phyloP scores from a whole-genome alignment of 1,139 yeast species.

The Taphrina communis region DNA sequence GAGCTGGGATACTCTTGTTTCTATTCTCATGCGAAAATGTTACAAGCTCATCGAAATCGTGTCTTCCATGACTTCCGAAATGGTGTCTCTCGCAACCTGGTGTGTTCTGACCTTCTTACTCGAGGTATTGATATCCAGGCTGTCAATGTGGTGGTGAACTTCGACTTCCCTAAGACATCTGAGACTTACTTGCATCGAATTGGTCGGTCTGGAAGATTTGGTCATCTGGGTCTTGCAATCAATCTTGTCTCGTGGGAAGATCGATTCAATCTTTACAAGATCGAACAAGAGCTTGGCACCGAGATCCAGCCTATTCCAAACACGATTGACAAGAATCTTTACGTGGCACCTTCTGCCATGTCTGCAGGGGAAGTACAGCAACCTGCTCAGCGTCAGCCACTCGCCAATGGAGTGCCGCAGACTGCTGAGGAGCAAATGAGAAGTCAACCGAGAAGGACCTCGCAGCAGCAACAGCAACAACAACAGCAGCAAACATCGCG shows the following conservation, averaged over 20 bases:
- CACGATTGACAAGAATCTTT: slow-evolving; percentile 80
- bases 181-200: slow-evolving; percentile 97
- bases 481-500: slow-evolving; percentile 1
- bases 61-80: slow-evolving; percentile 98
- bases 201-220: slow-evolving; percentile 99
- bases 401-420: slow-evolving; percentile 43
- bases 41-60: slow-evolving; percentile 94
- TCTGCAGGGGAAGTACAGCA: slow-evolving; percentile 38
- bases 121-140: slow-evolving; percentile 99
- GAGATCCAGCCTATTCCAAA: slow-evolving; percentile 97
- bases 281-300: slow-evolving; percentile 96
- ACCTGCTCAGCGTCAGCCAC: slow-evolving; percentile 37
- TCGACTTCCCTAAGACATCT: slow-evolving; percentile 97
- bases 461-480: slow-evolving; percentile 38
- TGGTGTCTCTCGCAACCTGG: slow-evolving; percentile 95
- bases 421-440: slow-evolving; percentile 46
- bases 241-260: slow-evolving; percentile 97
- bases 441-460: slow-evolving; percentile 48
- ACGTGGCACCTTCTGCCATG: slow-evolving; percentile 58
- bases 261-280: slow-evolving; percentile 82
- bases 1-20: slow-evolving; percentile 96
- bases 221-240: slow-evolving; percentile 96
- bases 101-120: slow-evolving; percentile 93
- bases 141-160: slow-evolving; percentile 95
- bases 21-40: slow-evolving; percentile 97